Percentiles rank a stretch among this genome's conserved stretches.
phyloP scores from a whole-genome alignment of 2,329 filamentous ascomycete genomes.

The Aspergillus sergii region DNA sequence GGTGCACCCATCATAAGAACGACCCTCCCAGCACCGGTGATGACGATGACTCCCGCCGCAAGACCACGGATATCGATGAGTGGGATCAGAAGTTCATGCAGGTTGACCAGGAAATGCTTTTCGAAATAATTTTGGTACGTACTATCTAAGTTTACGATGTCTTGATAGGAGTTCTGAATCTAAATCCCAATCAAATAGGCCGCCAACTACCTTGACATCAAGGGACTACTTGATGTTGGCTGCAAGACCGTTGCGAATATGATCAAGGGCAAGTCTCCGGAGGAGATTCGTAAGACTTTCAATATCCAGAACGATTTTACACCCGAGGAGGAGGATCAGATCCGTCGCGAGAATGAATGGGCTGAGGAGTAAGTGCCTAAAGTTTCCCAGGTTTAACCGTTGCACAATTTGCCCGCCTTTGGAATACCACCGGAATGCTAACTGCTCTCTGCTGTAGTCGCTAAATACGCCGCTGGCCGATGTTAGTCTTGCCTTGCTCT shows the following conservation, averaged over 20 bases:
- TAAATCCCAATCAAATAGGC: slow-evolving; percentile 58
- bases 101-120: slow-evolving; percentile 99
- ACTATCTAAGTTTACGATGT: neutral
- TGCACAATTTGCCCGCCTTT: neutral
- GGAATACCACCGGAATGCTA: slow-evolving; percentile 4
- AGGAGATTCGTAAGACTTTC: slow-evolving; percentile 99
- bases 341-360: slow-evolving; percentile 88
- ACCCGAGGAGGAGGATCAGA: slow-evolving; percentile 98
- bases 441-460: slow-evolving; percentile 41
- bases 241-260: slow-evolving; percentile 99
- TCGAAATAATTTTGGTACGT: slow-evolving; percentile 94
- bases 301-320: slow-evolving; percentile 99
- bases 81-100: slow-evolving; percentile 99
- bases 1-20: slow-evolving; percentile 92
- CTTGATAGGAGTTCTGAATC: neutral
- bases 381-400: neutral
- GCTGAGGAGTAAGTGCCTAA: slow-evolving; percentile 67
- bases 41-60: slow-evolving; percentile 92
- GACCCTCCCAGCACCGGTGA: slow-evolving; percentile 82
- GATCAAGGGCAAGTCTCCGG: slow-evolving; percentile 99
- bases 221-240: slow-evolving; percentile 93
- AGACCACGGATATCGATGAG: slow-evolving; percentile 98
- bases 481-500: slow-evolving; percentile 6
- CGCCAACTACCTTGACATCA: slow-evolving; percentile 98
- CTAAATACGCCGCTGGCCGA: slow-evolving; percentile 43